phyloP scores from a whole-genome alignment of 352 stramenopile species.

The Phytophthora nicotianae region DNA sequence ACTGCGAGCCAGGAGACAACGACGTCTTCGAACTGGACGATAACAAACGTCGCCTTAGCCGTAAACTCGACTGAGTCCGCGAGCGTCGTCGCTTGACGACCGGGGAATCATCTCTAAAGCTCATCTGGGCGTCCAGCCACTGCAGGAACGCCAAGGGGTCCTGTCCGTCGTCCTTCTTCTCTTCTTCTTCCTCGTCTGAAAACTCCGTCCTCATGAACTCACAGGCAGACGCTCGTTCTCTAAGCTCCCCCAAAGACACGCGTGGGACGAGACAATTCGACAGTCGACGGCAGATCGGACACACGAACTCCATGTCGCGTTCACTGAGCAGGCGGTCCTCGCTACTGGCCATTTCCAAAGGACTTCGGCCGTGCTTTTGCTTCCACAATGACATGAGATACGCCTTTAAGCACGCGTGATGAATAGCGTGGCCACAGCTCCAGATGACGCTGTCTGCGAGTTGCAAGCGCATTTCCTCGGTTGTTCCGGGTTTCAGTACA shows the following conservation, averaged over 20 bases:
- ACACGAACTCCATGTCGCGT: conserved; percentile 77
- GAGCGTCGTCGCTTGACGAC: conserved; percentile 48
- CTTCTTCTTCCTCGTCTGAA: conserved; percentile 47
- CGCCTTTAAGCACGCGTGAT: conserved; percentile 69
- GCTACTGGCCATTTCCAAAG: conserved; percentile 45
- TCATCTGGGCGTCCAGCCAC: conserved; percentile 62
- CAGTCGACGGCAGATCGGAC: conserved; percentile 75
- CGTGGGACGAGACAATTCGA: conserved; percentile 75
- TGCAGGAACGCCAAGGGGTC: conserved; percentile 48
- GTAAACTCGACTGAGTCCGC: conserved; percentile 45
- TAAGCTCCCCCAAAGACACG: conserved; percentile 28
- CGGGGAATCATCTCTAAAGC: conserved; percentile 47
- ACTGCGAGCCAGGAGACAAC: conserved; percentile 29
- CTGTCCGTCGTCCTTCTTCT: conserved; percentile 42
- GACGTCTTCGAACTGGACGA: conserved; percentile 41
- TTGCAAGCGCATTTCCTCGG: conserved; percentile 41
- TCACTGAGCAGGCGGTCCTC: conserved; percentile 74
- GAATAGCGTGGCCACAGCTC: conserved; percentile 77
- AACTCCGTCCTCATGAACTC: conserved; percentile 22
- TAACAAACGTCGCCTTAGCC: conserved; percentile 35
- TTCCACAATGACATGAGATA: conserved; percentile 79
- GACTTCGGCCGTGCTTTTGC: conserved; percentile 48
- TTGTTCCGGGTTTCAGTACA: conserved; percentile 35
- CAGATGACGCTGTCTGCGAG: conserved; percentile 57
- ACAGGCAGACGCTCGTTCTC: conserved; percentile 13